phyloP scores from a whole-genome alignment of 306 rosid genomes.

The Geum urbanum region DNA sequence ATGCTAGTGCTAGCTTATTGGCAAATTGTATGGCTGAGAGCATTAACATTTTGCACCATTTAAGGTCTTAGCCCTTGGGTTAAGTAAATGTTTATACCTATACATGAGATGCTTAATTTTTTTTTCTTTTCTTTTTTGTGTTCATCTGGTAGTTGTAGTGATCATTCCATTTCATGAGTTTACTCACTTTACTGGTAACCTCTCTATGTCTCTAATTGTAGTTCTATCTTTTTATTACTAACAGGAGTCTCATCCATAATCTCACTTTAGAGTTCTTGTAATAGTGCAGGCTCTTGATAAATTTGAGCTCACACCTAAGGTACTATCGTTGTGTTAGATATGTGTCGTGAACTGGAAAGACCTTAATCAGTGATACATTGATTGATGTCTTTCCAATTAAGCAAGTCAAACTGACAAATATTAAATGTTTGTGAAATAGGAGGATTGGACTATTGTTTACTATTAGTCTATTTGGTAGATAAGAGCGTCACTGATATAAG shows the following conservation, averaged over 20 bases:
- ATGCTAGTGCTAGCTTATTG: too few species aligned
- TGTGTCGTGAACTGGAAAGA: not conserved
- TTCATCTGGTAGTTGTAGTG: too few species aligned
- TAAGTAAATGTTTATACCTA: not conserved
- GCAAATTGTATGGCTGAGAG: not conserved
- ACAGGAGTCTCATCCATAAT: constrained; percentile 97
- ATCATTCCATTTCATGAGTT: too few species aligned
- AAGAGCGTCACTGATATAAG: not conserved
- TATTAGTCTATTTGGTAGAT: not conserved
- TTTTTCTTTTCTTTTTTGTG: too few species aligned
- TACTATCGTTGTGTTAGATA: constrained; percentile 13
- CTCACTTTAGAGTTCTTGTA: constrained; percentile 88
- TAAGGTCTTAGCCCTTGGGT: not conserved
- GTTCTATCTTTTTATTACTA: constrained; percentile 14
- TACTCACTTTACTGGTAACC: not conserved
- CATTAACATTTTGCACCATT: not conserved
- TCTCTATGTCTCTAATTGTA: constrained; percentile 12
- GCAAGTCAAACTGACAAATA: not conserved
- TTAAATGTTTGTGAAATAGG: not conserved
- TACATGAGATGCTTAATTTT: too few species aligned
- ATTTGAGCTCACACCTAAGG: constrained; percentile 77
- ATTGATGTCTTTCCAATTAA: not conserved
- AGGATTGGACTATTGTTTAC: not conserved
- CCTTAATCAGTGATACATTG: not conserved
- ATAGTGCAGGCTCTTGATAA: constrained; percentile 56